Base-by-base conservation (phyloP, 2,329 filamentous ascomycete genomes). In the Fusarium pininemorale region DNA sequence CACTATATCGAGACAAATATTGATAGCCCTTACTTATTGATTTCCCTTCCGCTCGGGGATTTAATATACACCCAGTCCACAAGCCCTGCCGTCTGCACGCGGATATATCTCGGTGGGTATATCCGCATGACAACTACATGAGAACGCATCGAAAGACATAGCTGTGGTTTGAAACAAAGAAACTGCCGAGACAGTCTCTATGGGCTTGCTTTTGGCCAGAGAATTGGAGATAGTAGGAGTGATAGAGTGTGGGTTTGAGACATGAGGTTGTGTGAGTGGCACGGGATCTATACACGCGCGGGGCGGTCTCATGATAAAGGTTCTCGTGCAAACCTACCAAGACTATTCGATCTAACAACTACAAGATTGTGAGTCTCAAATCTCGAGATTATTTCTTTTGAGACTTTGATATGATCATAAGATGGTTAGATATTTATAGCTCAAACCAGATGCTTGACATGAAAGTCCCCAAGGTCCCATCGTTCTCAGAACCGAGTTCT, bases 221-320 rank as follows among this genome's bases (percentile, higher is more conserved):
- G 30, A 12, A 15, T 7, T 39, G 12, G 4, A 26, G 22, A 10
- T 9, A 10, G 16, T n/a, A 7, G 9, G 4, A 30, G 5, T 12
- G 7, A 26, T 24, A 42, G 28, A 15, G 20, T 12, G 37, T 13
- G 41, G 35, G 26, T 30, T 11, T 69, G 41, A 67, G 67, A 62
- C 66, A 70, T 60, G 38, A 50, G 11, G 51, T 57, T 54, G 13
- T 47, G 35, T 58, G 68, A 39, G 58, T 55, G 62, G 73, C 73
- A 75, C 73, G 73, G 56, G 73, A 69, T 63, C 57, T 39, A 15
- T 15, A 24, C 50, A 54, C 73, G n/a, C 54, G 63, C 51, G 56
- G 28, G 30, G 38, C 16, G 16, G 59, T 66, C 73, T 47, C 60
- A 69, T 75, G 73, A 75, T 58, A 41, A 32, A 13, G 26, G 24